Evolutionary conservation across 768 basidiomycete species (phyloP).

Genomic region (Serendipita sp.): DNA sequence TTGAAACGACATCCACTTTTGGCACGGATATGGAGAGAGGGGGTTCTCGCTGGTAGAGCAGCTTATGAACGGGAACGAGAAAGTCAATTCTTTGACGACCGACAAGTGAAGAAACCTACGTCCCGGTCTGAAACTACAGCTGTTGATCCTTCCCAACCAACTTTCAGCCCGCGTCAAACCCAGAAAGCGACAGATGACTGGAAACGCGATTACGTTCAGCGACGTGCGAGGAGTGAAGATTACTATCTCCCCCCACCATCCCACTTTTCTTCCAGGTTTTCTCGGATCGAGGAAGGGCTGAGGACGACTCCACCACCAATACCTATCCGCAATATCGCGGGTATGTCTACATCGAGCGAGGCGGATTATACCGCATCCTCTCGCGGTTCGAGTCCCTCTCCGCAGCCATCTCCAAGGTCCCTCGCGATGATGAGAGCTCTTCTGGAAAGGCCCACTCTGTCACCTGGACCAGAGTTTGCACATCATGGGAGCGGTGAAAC

Average conservation of each 20-base stretch:
- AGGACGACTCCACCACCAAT: neutral
- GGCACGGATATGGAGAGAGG: conserved; percentile 2
- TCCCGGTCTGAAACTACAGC: neutral
- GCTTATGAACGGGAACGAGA: neutral
- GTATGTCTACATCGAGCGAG: neutral
- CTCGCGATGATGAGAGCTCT: neutral
- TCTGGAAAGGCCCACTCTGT: neutral
- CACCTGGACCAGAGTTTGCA: neutral
- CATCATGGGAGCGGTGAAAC: neutral
- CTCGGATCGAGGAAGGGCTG: neutral
- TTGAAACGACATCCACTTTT: neutral
- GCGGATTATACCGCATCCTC: neutral
- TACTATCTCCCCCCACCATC: neutral
- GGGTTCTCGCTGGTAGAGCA: neutral
- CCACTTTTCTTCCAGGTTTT: neutral
- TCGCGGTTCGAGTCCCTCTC: neutral
- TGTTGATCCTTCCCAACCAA: neutral
- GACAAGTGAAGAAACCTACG: neutral
- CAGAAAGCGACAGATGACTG: neutral
- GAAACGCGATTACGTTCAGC: neutral
- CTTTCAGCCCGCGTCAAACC: neutral
- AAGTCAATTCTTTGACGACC: neutral
- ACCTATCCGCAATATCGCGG: neutral
- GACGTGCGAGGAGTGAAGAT: conserved; percentile 2
- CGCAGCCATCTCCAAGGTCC: neutral